phyloP scores from a whole-genome alignment of 306 rosid genomes.

The Ziziphus jujuba region DNA sequence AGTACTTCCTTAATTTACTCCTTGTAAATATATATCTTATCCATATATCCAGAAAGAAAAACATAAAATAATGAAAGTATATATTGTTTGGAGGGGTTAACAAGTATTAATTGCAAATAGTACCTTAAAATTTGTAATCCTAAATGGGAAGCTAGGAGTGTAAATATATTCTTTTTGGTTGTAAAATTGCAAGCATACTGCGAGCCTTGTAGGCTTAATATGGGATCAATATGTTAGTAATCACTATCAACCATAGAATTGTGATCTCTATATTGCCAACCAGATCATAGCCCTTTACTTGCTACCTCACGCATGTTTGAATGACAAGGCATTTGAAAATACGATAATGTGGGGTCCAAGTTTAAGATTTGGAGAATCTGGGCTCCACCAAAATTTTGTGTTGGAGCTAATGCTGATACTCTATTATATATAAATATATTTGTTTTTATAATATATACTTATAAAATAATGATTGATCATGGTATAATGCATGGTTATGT shows the following conservation, averaged over 20 bases:
- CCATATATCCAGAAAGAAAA: no score
- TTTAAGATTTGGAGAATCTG: constrained; percentile 10
- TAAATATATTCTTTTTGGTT: constrained; percentile 26
- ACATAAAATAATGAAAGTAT: constrained; percentile 1
- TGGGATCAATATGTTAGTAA: constrained; percentile 45
- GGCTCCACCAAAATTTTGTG: constrained; percentile 24
- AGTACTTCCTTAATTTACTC: no score
- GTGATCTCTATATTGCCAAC: constrained; percentile 61
- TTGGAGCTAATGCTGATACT: constrained; percentile 13
- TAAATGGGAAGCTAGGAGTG: constrained; percentile 30
- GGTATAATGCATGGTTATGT: constrained; percentile 34
- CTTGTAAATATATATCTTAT: constrained; percentile 26
- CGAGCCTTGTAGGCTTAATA: constrained; percentile 51
- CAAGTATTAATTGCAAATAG: constrained; percentile 14
- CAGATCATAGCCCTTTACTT: constrained; percentile 36
- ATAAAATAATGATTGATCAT: constrained; percentile 23
- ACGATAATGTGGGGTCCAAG: constrained; percentile 47
- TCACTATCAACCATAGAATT: constrained; percentile 32
- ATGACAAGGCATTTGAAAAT: constrained; percentile 28
- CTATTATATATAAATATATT: background rate
- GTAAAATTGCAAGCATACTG: constrained; percentile 38
- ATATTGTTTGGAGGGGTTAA: constrained; percentile 11
- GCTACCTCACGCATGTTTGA: constrained; percentile 30
- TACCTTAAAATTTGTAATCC: constrained; percentile 35
- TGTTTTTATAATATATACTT: background rate